Percentiles rank a stretch among this genome's conserved stretches.
Conservation (phyloP, 2,329 filamentous ascomycete genomes). For the Raffaelea ambrosiae region DNA sequence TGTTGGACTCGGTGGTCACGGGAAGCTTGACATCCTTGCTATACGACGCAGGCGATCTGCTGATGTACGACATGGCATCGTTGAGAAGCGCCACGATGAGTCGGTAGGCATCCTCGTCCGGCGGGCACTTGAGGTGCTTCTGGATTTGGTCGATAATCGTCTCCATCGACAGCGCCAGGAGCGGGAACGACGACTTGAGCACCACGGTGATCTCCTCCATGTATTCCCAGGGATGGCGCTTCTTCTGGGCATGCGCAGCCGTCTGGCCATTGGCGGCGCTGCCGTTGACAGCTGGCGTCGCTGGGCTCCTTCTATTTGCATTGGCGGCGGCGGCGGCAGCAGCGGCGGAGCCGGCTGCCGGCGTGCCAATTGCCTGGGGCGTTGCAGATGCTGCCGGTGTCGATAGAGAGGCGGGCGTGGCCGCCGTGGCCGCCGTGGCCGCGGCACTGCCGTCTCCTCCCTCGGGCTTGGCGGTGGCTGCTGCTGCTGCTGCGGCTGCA, state of each 20-base stretch:
- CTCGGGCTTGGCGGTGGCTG: neutral
- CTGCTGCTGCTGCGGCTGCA: neutral
- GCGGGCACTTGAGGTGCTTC: conserved; percentile 98
- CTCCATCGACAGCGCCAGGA: conserved; percentile 96
- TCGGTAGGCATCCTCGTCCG: conserved; percentile 94
- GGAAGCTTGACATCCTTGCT: conserved; percentile 88
- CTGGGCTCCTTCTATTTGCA: conserved; percentile 3
- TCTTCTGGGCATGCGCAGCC: conserved; percentile 38
- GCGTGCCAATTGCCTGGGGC: conserved; percentile 4
- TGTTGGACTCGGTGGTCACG: conserved; percentile 85
- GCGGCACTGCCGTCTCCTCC: neutral
- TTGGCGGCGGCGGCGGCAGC: conserved; percentile 14
- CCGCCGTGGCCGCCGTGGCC: conserved; percentile 35
- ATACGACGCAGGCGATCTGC: conserved; percentile 77
- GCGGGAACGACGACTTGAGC: conserved; percentile 92
- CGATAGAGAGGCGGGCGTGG: conserved; percentile 20
- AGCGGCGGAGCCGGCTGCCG: conserved; percentile 12
- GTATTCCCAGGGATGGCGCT: conserved; percentile 88
- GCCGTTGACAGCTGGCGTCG: neutral
- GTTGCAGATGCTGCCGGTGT: conserved; percentile 3
- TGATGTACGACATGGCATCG: conserved; percentile 88
- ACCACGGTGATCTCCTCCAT: conserved; percentile 93
- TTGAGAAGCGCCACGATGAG: conserved; percentile 96
- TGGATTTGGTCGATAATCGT: conserved; percentile 99
- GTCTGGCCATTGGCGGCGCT: conserved; percentile 11